These are phyloP conservation scores for Macrophomina tecta DNA, from an alignment of 2,329 filamentous ascomycete species.

Conservation along the genomic window DNA sequence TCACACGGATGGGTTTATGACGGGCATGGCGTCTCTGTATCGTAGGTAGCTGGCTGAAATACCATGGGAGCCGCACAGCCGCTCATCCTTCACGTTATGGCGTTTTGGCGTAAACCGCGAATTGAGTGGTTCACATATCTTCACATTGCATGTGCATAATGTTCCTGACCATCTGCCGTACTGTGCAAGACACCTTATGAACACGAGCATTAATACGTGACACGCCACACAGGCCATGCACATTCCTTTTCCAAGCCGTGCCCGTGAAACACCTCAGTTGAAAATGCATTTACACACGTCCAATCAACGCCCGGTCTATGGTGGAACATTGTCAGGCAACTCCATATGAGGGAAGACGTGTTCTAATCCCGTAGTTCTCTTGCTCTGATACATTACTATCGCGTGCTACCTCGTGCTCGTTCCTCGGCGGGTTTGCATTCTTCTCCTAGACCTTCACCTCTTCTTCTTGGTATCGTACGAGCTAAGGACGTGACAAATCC, in stretches of 20 bases:
- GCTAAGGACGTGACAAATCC: not conserved
- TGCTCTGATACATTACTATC: not conserved
- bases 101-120: conserved; percentile 27
- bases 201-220: conserved; percentile 11
- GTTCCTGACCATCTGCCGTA: not conserved
- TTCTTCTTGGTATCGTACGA: not conserved
- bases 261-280: not conserved
- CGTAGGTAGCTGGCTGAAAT: conserved; percentile 31
- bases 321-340: too few relatives aligned
- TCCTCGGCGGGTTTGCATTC: not conserved
- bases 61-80: conserved; percentile 30
- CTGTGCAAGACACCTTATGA: not conserved
- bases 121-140: conserved; percentile 26
- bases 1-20: conserved; percentile 28
- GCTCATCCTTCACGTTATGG: conserved; percentile 27
- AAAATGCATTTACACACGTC: not conserved
- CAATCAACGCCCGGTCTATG: too few relatives aligned
- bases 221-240: not conserved
- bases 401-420: not conserved
- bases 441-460: too few relatives aligned
- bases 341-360: too few relatives aligned
- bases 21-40: conserved; percentile 29
- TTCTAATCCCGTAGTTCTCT: too few relatives aligned
- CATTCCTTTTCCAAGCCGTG: not conserved
- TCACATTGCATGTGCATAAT: not conserved